Percentiles rank a stretch among this genome's conserved stretches.
These are phyloP conservation scores for Cyathus striatus DNA, from an alignment of 768 basidiomycete genomes.

Conservation along the genomic window DNA sequence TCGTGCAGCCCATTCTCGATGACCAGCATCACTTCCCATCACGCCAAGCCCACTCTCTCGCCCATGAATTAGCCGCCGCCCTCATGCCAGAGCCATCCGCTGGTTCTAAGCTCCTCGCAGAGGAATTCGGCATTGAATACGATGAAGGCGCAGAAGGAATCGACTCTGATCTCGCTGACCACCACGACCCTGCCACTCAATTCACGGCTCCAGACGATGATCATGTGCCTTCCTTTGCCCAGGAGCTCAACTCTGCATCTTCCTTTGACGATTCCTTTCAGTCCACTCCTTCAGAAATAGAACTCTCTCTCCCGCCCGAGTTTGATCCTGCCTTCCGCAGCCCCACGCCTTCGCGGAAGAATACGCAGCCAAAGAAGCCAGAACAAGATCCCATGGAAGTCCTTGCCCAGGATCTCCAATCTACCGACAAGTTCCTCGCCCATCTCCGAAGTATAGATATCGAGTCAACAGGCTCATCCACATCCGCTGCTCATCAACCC, in stretches of 20 bases:
- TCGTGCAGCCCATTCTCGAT: slow-evolving; percentile 32
- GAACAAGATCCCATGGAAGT: slow-evolving; percentile 67
- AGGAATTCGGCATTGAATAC: slow-evolving; percentile 88
- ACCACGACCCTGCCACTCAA: slow-evolving; percentile 20
- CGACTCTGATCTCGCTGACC: slow-evolving; percentile 36
- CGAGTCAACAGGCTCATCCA: slow-evolving; percentile 33
- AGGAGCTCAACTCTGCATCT: slow-evolving; percentile 28
- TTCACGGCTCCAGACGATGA: slow-evolving; percentile 24
- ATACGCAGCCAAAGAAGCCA: slow-evolving; percentile 20
- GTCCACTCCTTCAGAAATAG: slow-evolving; percentile 20
- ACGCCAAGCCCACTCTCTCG: slow-evolving; percentile 65
- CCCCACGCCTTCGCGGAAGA: slow-evolving; percentile 24
- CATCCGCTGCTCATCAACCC: slow-evolving; percentile 32
- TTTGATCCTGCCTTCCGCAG: slow-evolving; percentile 42
- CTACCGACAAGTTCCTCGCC: slow-evolving; percentile 71
- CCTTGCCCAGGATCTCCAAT: slow-evolving; percentile 68
- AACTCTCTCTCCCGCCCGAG: slow-evolving; percentile 22
- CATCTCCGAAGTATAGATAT: slow-evolving; percentile 69
- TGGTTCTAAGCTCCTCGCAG: slow-evolving; percentile 73
- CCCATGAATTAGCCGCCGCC: slow-evolving; percentile 83
- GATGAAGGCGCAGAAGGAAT: slow-evolving; percentile 85
- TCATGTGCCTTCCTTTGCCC: slow-evolving; percentile 34
- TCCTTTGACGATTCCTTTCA: slow-evolving; percentile 22
- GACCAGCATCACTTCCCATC: too few species aligned
- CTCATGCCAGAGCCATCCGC: slow-evolving; percentile 83